A percentile compares a stretch with the other conserved stretches of the same genome.
phyloP scores from a whole-genome alignment of 176 grass and related monocot genomes.

The Oryza meyeriana region DNA sequence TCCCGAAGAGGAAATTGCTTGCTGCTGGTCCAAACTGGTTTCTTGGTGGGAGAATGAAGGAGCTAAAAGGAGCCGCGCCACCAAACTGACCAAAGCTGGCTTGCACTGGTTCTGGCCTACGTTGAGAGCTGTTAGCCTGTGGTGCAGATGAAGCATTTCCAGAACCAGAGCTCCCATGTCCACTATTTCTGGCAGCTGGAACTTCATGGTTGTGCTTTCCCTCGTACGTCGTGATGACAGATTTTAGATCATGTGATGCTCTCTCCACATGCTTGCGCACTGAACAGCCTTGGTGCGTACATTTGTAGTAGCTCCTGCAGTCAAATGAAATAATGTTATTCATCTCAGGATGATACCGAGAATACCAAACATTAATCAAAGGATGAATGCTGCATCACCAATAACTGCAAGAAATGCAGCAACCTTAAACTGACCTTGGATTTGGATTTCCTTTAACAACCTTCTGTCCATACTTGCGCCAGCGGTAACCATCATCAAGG shows the following conservation, averaged over 20 bases:
- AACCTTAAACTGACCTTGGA: constrained; percentile 58
- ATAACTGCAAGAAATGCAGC: background rate
- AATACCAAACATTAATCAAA: background rate
- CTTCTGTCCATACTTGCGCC: constrained; percentile 99
- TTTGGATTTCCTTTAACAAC: constrained; percentile 99
- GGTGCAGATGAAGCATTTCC: constrained; percentile 10
- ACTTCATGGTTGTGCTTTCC: constrained; percentile 99
- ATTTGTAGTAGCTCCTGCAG: constrained; percentile 99
- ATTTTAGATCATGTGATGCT: constrained; percentile 98
- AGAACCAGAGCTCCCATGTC: constrained; percentile 38
- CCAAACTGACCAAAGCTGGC: constrained; percentile 42
- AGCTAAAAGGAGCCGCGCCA: constrained; percentile 36
- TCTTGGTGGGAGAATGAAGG: constrained; percentile 43
- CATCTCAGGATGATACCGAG: background rate
- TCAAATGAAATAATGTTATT: constrained; percentile 15
- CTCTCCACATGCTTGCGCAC: constrained; percentile 97
- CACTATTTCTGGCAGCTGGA: constrained; percentile 82
- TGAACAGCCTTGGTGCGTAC: constrained; percentile 72
- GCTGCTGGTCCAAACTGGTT: constrained; percentile 44
- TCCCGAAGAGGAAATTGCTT: constrained; percentile 52
- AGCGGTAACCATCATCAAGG: constrained; percentile 95
- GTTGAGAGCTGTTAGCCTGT: constrained; percentile 33
- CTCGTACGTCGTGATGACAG: constrained; percentile 90
- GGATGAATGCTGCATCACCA: background rate
- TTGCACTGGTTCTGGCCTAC: constrained; percentile 34